These are phyloP conservation scores for Acanthamoeba castellanii DNA, from an alignment of 208 protist genomes.

Conservation along the genomic window DNA sequence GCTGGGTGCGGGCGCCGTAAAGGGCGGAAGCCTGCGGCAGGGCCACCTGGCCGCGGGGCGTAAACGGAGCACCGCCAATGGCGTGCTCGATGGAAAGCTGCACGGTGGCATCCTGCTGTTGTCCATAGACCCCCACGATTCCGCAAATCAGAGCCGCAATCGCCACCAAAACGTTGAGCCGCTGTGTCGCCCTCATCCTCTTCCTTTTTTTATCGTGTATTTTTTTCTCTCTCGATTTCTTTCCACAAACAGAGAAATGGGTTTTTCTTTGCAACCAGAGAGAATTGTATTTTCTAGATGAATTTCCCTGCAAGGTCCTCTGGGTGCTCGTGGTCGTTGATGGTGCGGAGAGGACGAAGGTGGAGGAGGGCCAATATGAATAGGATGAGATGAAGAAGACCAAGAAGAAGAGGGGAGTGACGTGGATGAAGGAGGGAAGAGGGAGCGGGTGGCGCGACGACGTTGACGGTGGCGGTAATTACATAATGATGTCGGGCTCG, in stretches of 20 bases:
- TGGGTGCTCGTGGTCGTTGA: no score
- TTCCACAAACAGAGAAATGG: background rate
- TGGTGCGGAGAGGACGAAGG: no score
- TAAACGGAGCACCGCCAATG: background rate
- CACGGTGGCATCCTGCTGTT: background rate
- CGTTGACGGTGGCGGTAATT: slow-evolving; percentile 74
- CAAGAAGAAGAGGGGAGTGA: no score
- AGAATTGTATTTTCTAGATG: background rate
- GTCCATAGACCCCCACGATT: background rate
- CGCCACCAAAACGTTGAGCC: no score
- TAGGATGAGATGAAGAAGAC: no score
- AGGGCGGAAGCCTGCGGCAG: background rate
- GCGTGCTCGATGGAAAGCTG: background rate
- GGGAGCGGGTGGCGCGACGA: background rate
- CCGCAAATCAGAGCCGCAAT: background rate
- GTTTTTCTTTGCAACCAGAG: no score
- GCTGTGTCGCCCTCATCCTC: background rate
- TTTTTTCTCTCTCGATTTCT: no score
- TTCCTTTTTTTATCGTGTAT: background rate
- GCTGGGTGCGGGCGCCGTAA: background rate
- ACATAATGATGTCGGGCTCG: slow-evolving; percentile 95
- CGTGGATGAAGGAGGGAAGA: background rate
- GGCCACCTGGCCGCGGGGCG: background rate
- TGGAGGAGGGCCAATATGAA: no score
- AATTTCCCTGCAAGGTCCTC: no score